phyloP scores from a whole-genome alignment of 306 rosid genomes.

The Citrullus mucosospermus region DNA sequence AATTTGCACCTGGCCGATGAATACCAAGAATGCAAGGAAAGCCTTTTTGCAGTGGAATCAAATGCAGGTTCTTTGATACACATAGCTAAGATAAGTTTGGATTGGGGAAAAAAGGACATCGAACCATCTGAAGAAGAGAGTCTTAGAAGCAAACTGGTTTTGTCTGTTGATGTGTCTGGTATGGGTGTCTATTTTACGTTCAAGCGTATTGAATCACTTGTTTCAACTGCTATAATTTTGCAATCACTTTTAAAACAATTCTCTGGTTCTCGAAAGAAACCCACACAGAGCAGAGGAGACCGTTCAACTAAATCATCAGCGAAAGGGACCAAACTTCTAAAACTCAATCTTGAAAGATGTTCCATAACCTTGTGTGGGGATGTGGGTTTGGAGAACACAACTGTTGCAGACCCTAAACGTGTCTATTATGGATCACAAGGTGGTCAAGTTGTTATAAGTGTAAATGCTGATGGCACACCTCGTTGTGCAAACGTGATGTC shows the following conservation, averaged over 20 bases:
- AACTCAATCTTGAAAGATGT: conserved; percentile 74
- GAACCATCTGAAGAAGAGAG: conserved; percentile 66
- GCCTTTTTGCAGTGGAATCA: conserved; percentile 73
- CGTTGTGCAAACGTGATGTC: conserved; percentile 71
- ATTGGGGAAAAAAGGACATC: conserved; percentile 86
- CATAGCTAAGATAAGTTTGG: conserved; percentile 80
- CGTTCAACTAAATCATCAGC: conserved; percentile 58
- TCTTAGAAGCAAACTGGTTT: conserved; percentile 48
- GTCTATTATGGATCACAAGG: conserved; percentile 96
- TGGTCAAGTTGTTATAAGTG: conserved; percentile 56
- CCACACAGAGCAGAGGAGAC: conserved; percentile 40
- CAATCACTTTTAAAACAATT: conserved; percentile 55
- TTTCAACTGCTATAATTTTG: conserved; percentile 68
- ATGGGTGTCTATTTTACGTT: conserved; percentile 63
- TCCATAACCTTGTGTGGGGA: conserved; percentile 69
- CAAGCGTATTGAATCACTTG: conserved; percentile 74
- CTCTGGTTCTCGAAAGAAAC: conserved; percentile 48
- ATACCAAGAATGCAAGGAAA: conserved; percentile 88
- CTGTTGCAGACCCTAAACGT: conserved; percentile 81
- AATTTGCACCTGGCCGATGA: conserved; percentile 90
- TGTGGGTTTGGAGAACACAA: conserved; percentile 54
- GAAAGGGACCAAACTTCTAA: conserved; percentile 66
- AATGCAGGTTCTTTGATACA: conserved; percentile 79
- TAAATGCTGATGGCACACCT: conserved; percentile 69
- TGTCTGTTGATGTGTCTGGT: conserved; percentile 77